Evolutionary conservation across 2,329 filamentous ascomycete genomes (phyloP).

Genomic region (Talaromyces sp.): DNA sequence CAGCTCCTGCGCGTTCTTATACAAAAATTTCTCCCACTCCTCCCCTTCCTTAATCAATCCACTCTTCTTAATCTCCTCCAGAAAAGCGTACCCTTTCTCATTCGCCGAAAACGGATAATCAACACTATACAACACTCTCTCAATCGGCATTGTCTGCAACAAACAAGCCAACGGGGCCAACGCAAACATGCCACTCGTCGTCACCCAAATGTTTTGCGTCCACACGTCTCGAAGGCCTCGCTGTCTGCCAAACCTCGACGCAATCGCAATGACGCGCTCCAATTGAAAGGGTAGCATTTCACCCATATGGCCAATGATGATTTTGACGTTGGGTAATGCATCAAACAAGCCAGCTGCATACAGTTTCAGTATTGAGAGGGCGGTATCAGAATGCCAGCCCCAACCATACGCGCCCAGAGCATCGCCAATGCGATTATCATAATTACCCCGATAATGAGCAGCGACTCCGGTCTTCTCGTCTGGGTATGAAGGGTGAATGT

Average conservation of each 20-base stretch:
- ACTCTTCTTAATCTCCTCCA: conserved; percentile 49
- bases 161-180: conserved; percentile 47
- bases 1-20: conserved; percentile 51
- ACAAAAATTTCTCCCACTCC: conserved; percentile 50
- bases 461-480: conserved; percentile 31
- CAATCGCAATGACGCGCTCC: conserved; percentile 36
- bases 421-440: conserved; percentile 22
- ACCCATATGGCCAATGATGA: conserved; percentile 55
- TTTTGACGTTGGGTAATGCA: conserved; percentile 51
- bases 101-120: conserved; percentile 57
- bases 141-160: conserved; percentile 35
- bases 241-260: conserved; percentile 25
- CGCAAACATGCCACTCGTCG: conserved; percentile 54
- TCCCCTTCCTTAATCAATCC: conserved; percentile 49
- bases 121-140: conserved; percentile 55
- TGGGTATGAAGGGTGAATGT: conserved; percentile 50
- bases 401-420: conserved; percentile 27
- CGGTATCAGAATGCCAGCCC: conserved; percentile 40
- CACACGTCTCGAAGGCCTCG: conserved; percentile 49
- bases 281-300: conserved; percentile 56
- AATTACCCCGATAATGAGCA: conserved; percentile 41
- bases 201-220: conserved; percentile 57
- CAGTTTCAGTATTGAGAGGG: conserved; percentile 39
- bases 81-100: conserved; percentile 48
- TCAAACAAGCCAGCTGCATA: conserved; percentile 57